A percentile compares a stretch with the other conserved stretches of the same genome.
Conservation (phyloP, 148 eudicot species). For the Rhododendron kiyosumense region DNA sequence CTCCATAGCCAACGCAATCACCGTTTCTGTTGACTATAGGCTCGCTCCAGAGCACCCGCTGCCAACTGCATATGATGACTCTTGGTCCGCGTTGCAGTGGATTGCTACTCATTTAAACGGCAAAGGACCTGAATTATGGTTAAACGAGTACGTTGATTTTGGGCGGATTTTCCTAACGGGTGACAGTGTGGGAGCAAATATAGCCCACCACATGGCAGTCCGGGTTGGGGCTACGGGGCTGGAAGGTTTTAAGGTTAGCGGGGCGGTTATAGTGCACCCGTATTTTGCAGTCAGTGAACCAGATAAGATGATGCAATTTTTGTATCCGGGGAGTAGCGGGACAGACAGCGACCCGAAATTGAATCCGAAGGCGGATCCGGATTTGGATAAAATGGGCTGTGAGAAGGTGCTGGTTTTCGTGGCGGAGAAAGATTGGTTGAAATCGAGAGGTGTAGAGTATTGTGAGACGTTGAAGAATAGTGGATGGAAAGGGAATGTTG, state of each 20-base stretch:
- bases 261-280: conserved; percentile 30
- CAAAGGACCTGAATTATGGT: conserved; percentile 26
- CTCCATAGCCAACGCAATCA: not conserved
- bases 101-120: conserved; percentile 7
- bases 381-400: conserved; percentile 22
- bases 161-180: conserved; percentile 27
- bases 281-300: not conserved
- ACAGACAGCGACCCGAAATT: conserved; percentile 25
- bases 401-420: conserved; percentile 28
- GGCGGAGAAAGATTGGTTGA: conserved; percentile 25
- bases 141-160: conserved; percentile 24
- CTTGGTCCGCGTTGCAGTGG: conserved; percentile 21
- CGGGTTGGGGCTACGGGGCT: conserved; percentile 4
- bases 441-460: no score
- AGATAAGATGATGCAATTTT: no score
- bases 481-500: no score
- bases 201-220: conserved; percentile 28
- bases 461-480: no score
- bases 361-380: conserved; percentile 34
- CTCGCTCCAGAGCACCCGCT: not conserved
- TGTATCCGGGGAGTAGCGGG: conserved; percentile 19
- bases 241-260: not conserved
- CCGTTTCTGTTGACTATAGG: no score
- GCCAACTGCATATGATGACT: not conserved
- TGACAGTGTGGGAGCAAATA: conserved; percentile 37